These are phyloP conservation scores for Aspergillus phoenicis DNA, from an alignment of 2,329 filamentous ascomycete genomes.

Conservation along the genomic window DNA sequence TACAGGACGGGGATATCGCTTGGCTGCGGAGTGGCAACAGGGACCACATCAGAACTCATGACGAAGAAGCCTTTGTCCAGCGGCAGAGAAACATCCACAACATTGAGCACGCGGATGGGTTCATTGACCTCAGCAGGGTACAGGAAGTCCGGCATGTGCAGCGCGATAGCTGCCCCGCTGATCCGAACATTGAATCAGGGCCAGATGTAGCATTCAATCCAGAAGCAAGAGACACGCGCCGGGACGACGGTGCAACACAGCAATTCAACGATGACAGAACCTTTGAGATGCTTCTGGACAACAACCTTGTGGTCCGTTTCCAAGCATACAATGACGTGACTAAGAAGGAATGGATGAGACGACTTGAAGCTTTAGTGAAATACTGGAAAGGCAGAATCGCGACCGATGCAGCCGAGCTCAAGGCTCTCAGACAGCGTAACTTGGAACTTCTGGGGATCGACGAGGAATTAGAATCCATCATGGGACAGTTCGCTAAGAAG, in stretches of 20 bases:
- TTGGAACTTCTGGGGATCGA: slow-evolving; percentile 64
- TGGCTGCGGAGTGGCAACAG: slow-evolving; percentile 58
- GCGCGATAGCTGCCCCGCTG: slow-evolving; percentile 54
- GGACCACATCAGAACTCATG: slow-evolving; percentile 52
- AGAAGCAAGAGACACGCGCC: slow-evolving; percentile 48
- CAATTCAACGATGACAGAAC: slow-evolving; percentile 60
- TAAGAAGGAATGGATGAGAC: slow-evolving; percentile 63
- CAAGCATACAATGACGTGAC: slow-evolving; percentile 61
- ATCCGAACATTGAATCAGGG: slow-evolving; percentile 55
- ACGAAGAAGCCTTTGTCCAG: slow-evolving; percentile 63
- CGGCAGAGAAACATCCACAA: slow-evolving; percentile 61
- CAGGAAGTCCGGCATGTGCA: slow-evolving; percentile 59
- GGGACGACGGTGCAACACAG: slow-evolving; percentile 56
- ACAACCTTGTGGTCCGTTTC: slow-evolving; percentile 63
- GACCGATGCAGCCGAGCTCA: slow-evolving; percentile 60
- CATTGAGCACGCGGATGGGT: slow-evolving; percentile 62
- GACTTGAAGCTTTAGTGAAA: slow-evolving; percentile 57
- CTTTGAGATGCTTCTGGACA: slow-evolving; percentile 64
- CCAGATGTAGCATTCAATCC: slow-evolving; percentile 60
- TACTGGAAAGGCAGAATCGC: slow-evolving; percentile 64
- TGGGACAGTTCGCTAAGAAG: slow-evolving; percentile 68
- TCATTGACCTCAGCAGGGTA: slow-evolving; percentile 63
- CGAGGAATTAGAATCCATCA: slow-evolving; percentile 64
- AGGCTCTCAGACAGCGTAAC: slow-evolving; percentile 60
- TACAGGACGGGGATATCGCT: slow-evolving; percentile 55